Evolutionary conservation across 2,329 filamentous ascomycete species (phyloP).

Genomic region (Chrysoporthe puriensis): DNA sequence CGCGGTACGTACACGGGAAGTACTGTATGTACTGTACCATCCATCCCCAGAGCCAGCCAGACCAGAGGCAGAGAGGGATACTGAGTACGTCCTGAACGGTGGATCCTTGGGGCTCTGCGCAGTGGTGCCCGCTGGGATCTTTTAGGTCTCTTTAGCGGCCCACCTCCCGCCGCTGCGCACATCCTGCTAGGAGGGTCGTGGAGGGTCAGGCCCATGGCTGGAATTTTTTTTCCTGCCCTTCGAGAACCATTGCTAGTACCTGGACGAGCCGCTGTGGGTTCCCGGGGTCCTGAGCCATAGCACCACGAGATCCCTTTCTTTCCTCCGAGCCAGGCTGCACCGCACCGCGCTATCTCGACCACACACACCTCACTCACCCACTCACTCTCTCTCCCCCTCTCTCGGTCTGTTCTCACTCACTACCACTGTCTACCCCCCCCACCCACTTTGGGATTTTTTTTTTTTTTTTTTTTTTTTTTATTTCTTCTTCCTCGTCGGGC

Average conservation of each 20-base stretch:
- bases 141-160: neutral
- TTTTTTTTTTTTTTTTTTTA: neutral
- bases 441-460: neutral
- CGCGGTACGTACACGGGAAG: too few species aligned
- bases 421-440: neutral
- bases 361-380: neutral
- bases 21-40: neutral
- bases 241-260: neutral
- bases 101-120: slow-evolving; percentile 3
- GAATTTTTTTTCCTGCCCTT: slow-evolving; percentile 1
- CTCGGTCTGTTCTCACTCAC: neutral
- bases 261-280: neutral
- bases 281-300: neutral
- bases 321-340: neutral
- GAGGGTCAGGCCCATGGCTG: slow-evolving; percentile 4
- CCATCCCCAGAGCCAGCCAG: neutral
- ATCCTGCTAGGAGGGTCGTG: neutral
- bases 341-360: neutral
- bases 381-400: neutral
- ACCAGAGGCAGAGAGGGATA: too few species aligned
- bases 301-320: neutral
- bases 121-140: neutral
- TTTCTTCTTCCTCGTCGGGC: neutral
- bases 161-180: neutral
- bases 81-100: neutral